These are phyloP conservation scores for Entoloma clypeatum DNA, from an alignment of 1,284 basidiomycete species.

Conservation along the genomic window DNA sequence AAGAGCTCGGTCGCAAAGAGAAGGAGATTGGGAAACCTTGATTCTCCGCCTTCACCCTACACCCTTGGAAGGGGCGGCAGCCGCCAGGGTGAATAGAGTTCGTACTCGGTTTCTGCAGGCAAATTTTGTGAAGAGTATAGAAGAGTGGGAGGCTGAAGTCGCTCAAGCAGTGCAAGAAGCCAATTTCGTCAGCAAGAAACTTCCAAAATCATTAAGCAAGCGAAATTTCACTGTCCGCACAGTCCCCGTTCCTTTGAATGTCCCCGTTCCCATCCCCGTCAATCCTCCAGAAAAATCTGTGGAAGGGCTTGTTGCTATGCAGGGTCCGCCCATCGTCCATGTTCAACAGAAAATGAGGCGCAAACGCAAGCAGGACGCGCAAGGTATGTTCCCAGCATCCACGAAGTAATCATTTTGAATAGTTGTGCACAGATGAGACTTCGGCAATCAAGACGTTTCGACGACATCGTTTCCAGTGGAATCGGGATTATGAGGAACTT, in stretches of 20 bases:
- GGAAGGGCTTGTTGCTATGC: constrained; percentile 50
- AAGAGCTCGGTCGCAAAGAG: constrained; percentile 50
- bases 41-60: constrained; percentile 51
- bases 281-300: constrained; percentile 52
- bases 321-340: constrained; percentile 44
- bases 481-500: constrained; percentile 80
- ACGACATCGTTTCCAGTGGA: constrained; percentile 78
- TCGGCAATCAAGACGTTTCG: constrained; percentile 24
- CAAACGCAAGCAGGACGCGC: constrained; percentile 32
- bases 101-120: constrained; percentile 54
- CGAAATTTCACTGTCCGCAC: constrained; percentile 17
- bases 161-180: constrained; percentile 52
- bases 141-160: constrained; percentile 64
- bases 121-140: constrained; percentile 42
- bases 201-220: constrained; percentile 32
- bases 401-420: background rate
- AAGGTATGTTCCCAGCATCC: constrained; percentile 12
- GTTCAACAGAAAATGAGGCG: constrained; percentile 29
- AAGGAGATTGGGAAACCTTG: constrained; percentile 61
- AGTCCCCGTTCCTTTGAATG: constrained; percentile 21
- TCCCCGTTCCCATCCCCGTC: constrained; percentile 33
- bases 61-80: constrained; percentile 44
- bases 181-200: constrained; percentile 42
- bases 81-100: constrained; percentile 49
- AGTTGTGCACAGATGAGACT: constrained; percentile 8